Evolutionary conservation across 352 stramenopile genomes (phyloP).

Genomic region (Phytophthora aleatoria): DNA sequence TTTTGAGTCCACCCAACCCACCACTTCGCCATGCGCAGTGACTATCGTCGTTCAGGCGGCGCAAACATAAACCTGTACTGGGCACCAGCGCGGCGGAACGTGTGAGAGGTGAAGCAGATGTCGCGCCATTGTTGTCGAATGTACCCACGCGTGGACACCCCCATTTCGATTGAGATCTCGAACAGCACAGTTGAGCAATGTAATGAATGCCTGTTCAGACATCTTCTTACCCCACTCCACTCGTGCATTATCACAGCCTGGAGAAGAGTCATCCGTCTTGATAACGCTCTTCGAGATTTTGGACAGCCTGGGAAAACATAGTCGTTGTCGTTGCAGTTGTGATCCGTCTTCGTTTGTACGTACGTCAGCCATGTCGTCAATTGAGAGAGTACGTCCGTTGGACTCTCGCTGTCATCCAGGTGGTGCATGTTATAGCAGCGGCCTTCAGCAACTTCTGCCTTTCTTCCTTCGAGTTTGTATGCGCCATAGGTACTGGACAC

Average conservation of each 20-base stretch:
- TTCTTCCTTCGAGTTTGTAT: constrained; percentile 18
- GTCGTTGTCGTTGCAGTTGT: constrained; percentile 12
- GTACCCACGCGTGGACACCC: neutral
- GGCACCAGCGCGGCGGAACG: constrained; percentile 9
- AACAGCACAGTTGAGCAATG: constrained; percentile 10
- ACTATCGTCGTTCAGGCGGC: constrained; percentile 1
- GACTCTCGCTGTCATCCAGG: too few relatives aligned
- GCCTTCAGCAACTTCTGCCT: too few relatives aligned
- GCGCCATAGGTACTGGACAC: constrained; percentile 1
- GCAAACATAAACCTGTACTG: constrained; percentile 28
- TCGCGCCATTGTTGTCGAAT: constrained; percentile 2
- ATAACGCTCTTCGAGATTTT: constrained; percentile 9
- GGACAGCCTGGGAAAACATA: constrained; percentile 13
- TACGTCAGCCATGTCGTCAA: neutral
- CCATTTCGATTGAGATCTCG: constrained; percentile 14
- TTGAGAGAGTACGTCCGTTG: too few relatives aligned
- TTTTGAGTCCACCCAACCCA: constrained; percentile 1
- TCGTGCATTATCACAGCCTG: constrained; percentile 11
- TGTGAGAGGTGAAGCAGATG: constrained; percentile 18
- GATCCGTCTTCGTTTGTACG: constrained; percentile 4
- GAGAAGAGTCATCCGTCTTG: neutral
- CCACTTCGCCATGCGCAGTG: constrained; percentile 14
- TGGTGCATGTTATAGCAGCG: too few relatives aligned
- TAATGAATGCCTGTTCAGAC: constrained; percentile 12
- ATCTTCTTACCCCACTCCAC: constrained; percentile 20